Conservation (phyloP, 495 filamentous ascomycete genomes). For the Penicillium lividum region DNA sequence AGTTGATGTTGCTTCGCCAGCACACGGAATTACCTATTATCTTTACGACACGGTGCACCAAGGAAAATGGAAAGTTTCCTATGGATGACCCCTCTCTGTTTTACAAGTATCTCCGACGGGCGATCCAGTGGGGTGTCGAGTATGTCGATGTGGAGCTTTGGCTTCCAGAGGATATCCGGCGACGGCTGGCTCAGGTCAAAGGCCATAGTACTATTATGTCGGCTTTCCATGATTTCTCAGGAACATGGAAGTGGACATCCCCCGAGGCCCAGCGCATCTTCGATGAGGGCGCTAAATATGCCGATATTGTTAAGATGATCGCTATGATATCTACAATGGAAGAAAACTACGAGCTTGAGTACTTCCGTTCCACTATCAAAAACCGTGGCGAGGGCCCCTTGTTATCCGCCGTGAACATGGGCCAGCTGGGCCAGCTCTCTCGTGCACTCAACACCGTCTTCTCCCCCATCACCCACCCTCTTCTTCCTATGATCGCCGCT, state of each 20-base stretch:
- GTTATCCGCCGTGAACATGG: conserved; percentile 85
- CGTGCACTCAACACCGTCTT: conserved; percentile 80
- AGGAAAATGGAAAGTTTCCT: conserved; percentile 79
- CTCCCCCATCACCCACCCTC: conserved; percentile 81
- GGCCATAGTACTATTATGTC: conserved; percentile 82
- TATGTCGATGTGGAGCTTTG: conserved; percentile 87
- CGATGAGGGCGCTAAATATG: conserved; percentile 66
- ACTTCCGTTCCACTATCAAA: conserved; percentile 77
- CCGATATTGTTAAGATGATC: conserved; percentile 88
- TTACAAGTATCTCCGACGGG: conserved; percentile 73
- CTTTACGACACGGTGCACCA: conserved; percentile 77
- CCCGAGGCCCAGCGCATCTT: conserved; percentile 67
- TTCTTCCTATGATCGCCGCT: conserved; percentile 80
- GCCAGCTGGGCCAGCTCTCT: conserved; percentile 77
- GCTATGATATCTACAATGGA: conserved; percentile 73
- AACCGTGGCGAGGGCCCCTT: conserved; percentile 64
- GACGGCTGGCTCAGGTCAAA: conserved; percentile 63
- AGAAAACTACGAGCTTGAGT: conserved; percentile 85
- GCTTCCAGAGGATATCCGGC: conserved; percentile 74
- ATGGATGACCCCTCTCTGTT: conserved; percentile 75
- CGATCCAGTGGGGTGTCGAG: conserved; percentile 83
- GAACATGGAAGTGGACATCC: conserved; percentile 78
- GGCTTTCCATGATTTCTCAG: conserved; percentile 84
- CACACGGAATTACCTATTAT: conserved; percentile 85
- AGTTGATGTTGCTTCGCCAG: conserved; percentile 78